Base-by-base conservation (phyloP, 2,329 filamentous ascomycete genomes). In the Trichoderma arundinaceum region DNA sequence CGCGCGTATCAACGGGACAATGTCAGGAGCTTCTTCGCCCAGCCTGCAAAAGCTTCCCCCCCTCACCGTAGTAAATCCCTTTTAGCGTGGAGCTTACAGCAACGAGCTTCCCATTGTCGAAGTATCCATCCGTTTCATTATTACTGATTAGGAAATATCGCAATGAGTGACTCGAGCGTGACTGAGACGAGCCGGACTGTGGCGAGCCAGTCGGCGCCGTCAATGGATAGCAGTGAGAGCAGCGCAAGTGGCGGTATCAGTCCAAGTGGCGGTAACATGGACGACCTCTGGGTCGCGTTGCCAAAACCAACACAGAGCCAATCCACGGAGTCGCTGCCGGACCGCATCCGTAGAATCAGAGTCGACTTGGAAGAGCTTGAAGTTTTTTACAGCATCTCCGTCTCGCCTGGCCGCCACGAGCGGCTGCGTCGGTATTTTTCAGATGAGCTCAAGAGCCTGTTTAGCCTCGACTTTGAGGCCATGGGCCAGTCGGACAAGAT, bases 321-420 rank as follows among this genome's bases (percentile, higher is more conserved):
- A n/a, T 56, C 38, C 9, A 52, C 62, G n/a, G 77, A 79, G 63
- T 73, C 72, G 2, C 77, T 82, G 70, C 68, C 74, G 39, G 78
- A 82, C 46, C 77, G 79, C 22, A 78, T 85, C 13, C 71, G 77
- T 9, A 78, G 81, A 8, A 75, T 85, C 4, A 72, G 71, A 2
- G 74, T 76, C 39, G 84, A 87, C 64, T 67, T 84, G 2, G 67
- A 74, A 7, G 80, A 84, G n/a, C 73, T 87, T 2, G 72, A 78
- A 8, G 73, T 72, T 1, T 86, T 83, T 69, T 84, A 85, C 73
- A 81, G 79, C 58, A 79, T 86, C 66, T 73, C 74, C 0, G 77
- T 81, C 44, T 85, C 84, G 0, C 69, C 75, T 0, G 73, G 71
- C 1, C 78, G 83, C 0, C 74, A 77, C 54, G 56, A 73, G 4